These are phyloP conservation scores for Solanum dulcamara DNA, from an alignment of 257 asterid genomes.

Conservation along the genomic window DNA sequence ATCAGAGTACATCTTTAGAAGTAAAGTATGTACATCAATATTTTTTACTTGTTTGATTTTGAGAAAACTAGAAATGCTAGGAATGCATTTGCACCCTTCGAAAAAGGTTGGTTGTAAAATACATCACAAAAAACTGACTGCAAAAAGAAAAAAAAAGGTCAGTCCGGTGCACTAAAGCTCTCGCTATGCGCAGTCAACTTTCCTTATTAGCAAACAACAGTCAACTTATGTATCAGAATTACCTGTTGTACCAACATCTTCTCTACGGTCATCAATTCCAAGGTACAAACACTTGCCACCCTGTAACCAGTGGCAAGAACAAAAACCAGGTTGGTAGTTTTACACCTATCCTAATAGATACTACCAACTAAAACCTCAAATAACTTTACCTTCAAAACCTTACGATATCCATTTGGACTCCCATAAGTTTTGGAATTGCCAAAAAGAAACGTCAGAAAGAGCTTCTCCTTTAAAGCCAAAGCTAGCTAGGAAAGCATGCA, in stretches of 20 bases:
- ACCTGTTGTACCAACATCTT: conserved; percentile 83
- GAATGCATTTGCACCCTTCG: conserved; percentile 72
- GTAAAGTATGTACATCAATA: background rate
- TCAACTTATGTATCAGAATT: background rate
- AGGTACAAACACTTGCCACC: conserved; percentile 72
- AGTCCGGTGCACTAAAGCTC: no score
- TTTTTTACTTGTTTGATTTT: background rate
- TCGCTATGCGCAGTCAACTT: no score
- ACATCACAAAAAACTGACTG: conserved; percentile 73
- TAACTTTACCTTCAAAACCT: conserved; percentile 63
- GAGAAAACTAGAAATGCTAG: conserved; percentile 32
- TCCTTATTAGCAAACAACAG: background rate
- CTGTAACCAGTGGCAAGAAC: conserved; percentile 23
- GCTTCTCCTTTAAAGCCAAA: no score
- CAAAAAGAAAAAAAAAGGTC: conserved; percentile 10
- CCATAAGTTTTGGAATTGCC: conserved; percentile 82
- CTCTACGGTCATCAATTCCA: conserved; percentile 67
- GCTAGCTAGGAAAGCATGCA: no score
- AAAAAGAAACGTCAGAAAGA: conserved; percentile 72
- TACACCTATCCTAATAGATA: background rate
- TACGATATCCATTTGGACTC: conserved; percentile 83
- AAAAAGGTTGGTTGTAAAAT: conserved; percentile 85
- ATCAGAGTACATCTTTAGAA: conserved; percentile 4
- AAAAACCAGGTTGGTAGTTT: background rate
- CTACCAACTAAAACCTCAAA: background rate